Percentiles rank a stretch among this genome's conserved stretches.
Conservation (phyloP, 495 filamentous ascomycete species). For the Viridothelium virens region DNA sequence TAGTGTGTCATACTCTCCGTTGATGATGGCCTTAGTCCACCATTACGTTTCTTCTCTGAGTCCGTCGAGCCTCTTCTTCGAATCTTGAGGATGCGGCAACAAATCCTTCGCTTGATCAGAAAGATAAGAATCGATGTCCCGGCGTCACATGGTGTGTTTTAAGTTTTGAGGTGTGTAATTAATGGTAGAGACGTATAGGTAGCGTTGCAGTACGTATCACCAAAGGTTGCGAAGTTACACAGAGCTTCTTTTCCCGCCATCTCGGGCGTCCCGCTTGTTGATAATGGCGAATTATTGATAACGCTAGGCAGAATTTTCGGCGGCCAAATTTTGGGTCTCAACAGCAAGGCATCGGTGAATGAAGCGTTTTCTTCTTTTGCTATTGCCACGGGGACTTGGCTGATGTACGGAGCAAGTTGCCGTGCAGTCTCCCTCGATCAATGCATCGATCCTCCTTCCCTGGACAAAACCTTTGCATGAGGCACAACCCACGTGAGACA, state of each 20-base stretch:
- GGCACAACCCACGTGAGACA: not conserved
- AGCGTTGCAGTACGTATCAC: not conserved
- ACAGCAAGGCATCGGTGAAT: not conserved
- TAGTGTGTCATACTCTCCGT: not conserved
- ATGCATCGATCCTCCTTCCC: not conserved
- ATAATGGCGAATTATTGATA: not conserved
- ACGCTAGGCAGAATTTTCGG: not conserved
- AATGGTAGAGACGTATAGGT: too few relatives aligned
- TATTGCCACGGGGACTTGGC: not conserved
- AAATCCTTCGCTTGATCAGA: too few relatives aligned
- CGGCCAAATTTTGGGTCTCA: not conserved
- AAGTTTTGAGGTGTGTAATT: too few relatives aligned
- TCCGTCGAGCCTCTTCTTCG: too few relatives aligned
- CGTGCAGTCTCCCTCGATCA: not conserved
- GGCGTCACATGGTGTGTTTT: too few relatives aligned
- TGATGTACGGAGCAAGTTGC: not conserved
- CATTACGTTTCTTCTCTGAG: too few relatives aligned
- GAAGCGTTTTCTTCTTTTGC: not conserved
- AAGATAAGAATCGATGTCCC: too few relatives aligned
- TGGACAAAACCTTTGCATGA: not conserved
- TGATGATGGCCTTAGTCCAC: not conserved
- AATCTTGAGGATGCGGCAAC: too few relatives aligned
- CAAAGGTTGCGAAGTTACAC: not conserved
- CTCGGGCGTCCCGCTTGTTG: not conserved
- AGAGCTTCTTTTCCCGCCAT: not conserved